Conservation (phyloP, 495 filamentous ascomycete species). For the Podospora sp. region DNA sequence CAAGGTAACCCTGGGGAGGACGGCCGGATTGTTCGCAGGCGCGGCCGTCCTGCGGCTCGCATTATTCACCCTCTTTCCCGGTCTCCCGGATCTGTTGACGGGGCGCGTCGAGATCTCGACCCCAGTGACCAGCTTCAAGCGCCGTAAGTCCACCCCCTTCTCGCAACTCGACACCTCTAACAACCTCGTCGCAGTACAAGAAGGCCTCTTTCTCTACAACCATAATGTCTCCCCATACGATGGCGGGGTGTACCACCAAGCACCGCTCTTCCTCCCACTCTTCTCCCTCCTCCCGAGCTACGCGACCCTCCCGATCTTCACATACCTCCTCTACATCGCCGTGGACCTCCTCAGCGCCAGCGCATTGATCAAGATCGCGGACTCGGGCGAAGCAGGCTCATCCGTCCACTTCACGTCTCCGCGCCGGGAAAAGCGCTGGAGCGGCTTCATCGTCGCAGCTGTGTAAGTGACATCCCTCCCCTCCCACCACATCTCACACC, state of each 20-base stretch:
- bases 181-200: conserved; percentile 68
- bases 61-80: conserved; percentile 79
- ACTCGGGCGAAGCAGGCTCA: conserved; percentile 73
- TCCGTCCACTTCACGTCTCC: conserved; percentile 75
- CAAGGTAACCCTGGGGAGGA: conserved; percentile 60
- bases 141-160: conserved; percentile 56
- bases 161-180: conserved; percentile 7
- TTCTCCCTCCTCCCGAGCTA: conserved; percentile 82
- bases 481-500: not conserved
- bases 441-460: conserved; percentile 74
- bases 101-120: conserved; percentile 96
- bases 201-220: conserved; percentile 93
- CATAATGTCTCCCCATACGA: conserved; percentile 97
- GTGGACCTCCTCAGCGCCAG: conserved; percentile 82
- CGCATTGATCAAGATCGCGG: conserved; percentile 80
- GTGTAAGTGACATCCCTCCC: conserved; percentile 53
- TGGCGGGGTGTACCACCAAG: conserved; percentile 97
- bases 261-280: conserved; percentile 85
- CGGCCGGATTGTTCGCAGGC: conserved; percentile 70
- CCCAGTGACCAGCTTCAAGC: conserved; percentile 95
- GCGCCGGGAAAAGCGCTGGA: conserved; percentile 77
- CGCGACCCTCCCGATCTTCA: conserved; percentile 65
- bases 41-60: conserved; percentile 80
- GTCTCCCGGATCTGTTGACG: conserved; percentile 80
- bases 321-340: conserved; percentile 76